A percentile compares a stretch with the other conserved stretches of the same genome.
Evolutionary conservation across 106 monocot species (phyloP).

Genomic region (Dendrobium catenatum): DNA sequence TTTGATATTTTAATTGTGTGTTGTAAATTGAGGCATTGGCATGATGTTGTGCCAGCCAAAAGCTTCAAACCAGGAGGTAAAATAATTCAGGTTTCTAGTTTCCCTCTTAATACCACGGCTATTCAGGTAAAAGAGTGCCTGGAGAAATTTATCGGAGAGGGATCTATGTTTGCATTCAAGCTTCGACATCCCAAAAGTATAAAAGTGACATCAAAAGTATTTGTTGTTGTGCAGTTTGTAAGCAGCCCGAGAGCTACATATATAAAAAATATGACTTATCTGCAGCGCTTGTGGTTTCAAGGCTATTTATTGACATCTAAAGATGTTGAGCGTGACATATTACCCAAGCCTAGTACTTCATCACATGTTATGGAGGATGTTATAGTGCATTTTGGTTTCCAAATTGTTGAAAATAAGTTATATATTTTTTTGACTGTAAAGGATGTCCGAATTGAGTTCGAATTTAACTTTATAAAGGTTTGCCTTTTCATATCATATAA

Average conservation of each 20-base stretch:
- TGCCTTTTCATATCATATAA: constrained; percentile 28
- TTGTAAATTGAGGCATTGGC: neutral
- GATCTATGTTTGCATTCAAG: constrained; percentile 59
- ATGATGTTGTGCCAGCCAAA: neutral
- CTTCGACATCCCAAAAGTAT: constrained; percentile 36
- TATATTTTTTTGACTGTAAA: constrained; percentile 37
- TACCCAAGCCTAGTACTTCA: constrained; percentile 44
- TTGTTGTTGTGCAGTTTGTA: constrained; percentile 62
- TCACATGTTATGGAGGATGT: constrained; percentile 27
- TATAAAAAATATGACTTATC: constrained; percentile 6
- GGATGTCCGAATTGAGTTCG: constrained; percentile 46
- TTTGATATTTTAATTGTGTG: too few species aligned
- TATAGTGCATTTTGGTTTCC: constrained; percentile 56
- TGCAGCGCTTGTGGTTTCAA: neutral
- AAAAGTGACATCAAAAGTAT: constrained; percentile 25
- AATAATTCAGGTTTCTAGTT: constrained; percentile 44
- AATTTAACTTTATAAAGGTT: constrained; percentile 58
- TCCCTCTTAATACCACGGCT: constrained; percentile 33
- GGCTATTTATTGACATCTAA: constrained; percentile 17
- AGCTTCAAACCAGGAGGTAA: constrained; percentile 32
- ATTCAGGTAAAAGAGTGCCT: constrained; percentile 33
- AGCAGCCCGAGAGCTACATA: constrained; percentile 18
- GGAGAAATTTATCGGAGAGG: constrained; percentile 34
- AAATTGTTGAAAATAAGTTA: constrained; percentile 23
- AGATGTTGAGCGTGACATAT: constrained; percentile 47